Evolutionary conservation across 2,329 filamentous ascomycete species (phyloP).

Genomic region (Dactylella cylindrospora): DNA sequence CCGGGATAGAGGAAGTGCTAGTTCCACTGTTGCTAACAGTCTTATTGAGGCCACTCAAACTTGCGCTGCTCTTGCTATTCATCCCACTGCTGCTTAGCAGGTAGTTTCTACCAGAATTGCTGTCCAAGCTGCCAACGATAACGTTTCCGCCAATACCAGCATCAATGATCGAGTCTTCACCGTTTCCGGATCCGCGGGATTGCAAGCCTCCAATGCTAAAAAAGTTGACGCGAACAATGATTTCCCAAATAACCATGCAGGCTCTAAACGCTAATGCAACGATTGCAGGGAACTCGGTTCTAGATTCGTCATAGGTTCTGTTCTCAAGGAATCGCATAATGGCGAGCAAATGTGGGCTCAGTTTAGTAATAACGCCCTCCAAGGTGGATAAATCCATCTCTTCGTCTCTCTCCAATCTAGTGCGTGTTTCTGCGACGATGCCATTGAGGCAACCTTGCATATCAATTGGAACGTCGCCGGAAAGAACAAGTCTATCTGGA

Average conservation of each 20-base stretch:
- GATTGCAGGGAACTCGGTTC: constrained; percentile 48
- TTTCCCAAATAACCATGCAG: constrained; percentile 49
- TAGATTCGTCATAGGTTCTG: constrained; percentile 45
- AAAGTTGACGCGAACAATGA: constrained; percentile 46
- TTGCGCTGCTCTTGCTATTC: constrained; percentile 15
- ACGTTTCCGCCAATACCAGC: constrained; percentile 21
- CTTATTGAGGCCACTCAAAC: constrained; percentile 34
- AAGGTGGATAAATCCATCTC: constrained; percentile 33
- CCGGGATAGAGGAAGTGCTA: constrained; percentile 3
- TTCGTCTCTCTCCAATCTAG: constrained; percentile 30
- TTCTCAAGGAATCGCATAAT: constrained; percentile 46
- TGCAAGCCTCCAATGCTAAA: constrained; percentile 35
- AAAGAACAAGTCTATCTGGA: constrained; percentile 47
- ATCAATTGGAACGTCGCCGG: constrained; percentile 48
- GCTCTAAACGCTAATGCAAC: constrained; percentile 48
- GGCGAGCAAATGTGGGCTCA: constrained; percentile 45
- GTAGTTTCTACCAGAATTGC: constrained; percentile 20
- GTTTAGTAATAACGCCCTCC: constrained; percentile 33
- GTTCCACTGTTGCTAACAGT: constrained; percentile 29
- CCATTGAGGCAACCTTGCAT: constrained; percentile 47
- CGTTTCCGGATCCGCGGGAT: not conserved
- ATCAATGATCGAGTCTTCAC: constrained; percentile 26
- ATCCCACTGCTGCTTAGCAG: constrained; percentile 19
- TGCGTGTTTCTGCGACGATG: constrained; percentile 45
- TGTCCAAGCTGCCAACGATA: constrained; percentile 29